A percentile compares a stretch with the other conserved stretches of the same genome.
phyloP scores from a whole-genome alignment of 2,329 filamentous ascomycete genomes.

The Aspergillus sojae region DNA sequence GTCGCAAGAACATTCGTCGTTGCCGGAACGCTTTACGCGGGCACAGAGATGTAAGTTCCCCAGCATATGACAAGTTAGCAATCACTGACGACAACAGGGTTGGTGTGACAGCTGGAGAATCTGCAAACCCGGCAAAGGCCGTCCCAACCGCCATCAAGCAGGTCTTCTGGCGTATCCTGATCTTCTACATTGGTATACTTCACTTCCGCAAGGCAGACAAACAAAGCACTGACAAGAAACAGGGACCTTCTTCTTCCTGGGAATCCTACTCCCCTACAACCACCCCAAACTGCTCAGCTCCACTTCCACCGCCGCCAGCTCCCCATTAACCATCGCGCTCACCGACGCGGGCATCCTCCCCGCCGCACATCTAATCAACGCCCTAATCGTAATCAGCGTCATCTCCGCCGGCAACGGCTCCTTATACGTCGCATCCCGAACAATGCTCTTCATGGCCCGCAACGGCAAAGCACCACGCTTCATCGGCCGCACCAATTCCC shows the following conservation, averaged over 20 bases:
- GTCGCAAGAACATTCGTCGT: constrained; percentile 40
- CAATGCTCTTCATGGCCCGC: constrained; percentile 74
- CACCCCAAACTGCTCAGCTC: constrained; percentile 65
- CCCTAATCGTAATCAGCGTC: constrained; percentile 73
- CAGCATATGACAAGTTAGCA: not conserved
- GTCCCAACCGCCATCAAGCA: constrained; percentile 49
- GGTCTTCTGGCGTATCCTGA: constrained; percentile 46
- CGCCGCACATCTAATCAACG: constrained; percentile 76
- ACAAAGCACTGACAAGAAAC: not conserved
- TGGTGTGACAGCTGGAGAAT: constrained; percentile 40
- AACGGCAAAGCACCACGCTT: constrained; percentile 71
- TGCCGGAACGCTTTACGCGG: constrained; percentile 37
- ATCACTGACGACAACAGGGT: constrained; percentile 29
- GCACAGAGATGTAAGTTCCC: constrained; percentile 34
- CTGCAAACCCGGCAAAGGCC: constrained; percentile 47
- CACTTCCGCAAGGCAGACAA: not conserved
- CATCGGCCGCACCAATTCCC: constrained; percentile 67
- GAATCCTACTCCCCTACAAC: constrained; percentile 72
- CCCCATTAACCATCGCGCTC: constrained; percentile 73
- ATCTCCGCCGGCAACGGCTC: constrained; percentile 73
- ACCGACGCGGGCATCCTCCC: constrained; percentile 73
- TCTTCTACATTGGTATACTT: constrained; percentile 60
- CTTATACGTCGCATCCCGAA: constrained; percentile 76
- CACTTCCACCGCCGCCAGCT: constrained; percentile 65
- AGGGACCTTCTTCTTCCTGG: constrained; percentile 73